Evolutionary conservation across 805 yeast species (phyloP), one percentile per base, ranked within the genome.

Genomic region (Torulaspora franciscae): DNA sequence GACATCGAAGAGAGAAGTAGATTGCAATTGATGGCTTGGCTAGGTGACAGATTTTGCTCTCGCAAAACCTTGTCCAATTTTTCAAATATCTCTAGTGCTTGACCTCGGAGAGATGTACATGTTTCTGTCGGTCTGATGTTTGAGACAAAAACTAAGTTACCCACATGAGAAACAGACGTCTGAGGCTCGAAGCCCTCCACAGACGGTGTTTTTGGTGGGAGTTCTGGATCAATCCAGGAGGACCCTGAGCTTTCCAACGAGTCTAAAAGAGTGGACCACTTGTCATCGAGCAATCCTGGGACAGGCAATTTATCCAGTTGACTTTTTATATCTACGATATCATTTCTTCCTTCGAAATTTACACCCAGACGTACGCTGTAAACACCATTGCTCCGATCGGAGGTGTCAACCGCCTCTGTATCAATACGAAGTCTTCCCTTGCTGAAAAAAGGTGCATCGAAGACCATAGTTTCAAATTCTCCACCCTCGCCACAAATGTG

Each of bases 401-500:
- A 49, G 0, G 81, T 67, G 49, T 74, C 80, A 14, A 71, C 61
- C 1, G 77, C 65, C 11, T 60, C 61, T 1, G 72, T 67, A 1
- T 54, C 61, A 13, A 84, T 64, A 7, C 65, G 67, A 35, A 83
- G 61, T 42, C 62, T 67, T 30, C 77, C 80, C 37, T 75, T 69
- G 26, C 67, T 68, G 67, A 91, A 93, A 48, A 87, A 82, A 0
- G 96, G 95, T 1, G 95, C 87, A 64, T 93, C 96, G 24, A 93
- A 70, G 2, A 91, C 98, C 54, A 91, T 69, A 0, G 96, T 83
- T 63, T 93, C 99, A 64, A 88, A 93, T 64, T 93, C 99, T 1
- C 99, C 99, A 27, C 99, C 99, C 70, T 93, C 99, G 10, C 99
- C 99, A 68, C 99, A 93, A 0, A 93, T 80, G 62, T 91, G 96